Percentiles rank a stretch among this genome's conserved stretches.
phyloP scores from a whole-genome alignment of 106 monocot genomes.

The Vanilla planifolia region DNA sequence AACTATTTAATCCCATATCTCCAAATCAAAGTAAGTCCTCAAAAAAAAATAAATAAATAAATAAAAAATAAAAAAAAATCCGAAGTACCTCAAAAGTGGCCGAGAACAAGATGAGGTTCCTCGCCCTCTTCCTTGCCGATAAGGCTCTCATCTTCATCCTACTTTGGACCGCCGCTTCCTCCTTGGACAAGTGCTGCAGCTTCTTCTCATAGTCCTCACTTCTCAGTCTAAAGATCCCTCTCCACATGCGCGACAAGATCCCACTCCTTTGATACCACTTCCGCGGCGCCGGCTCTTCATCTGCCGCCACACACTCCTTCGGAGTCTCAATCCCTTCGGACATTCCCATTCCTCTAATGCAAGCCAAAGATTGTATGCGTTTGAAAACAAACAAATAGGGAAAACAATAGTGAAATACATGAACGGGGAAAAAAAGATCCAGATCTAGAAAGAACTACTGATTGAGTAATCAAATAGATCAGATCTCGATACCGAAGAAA shows the following conservation, averaged over 20 bases:
- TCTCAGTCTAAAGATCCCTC: slow-evolving; percentile 43
- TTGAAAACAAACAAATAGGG: slow-evolving; percentile 3
- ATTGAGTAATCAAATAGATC: no score
- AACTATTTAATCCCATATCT: no score
- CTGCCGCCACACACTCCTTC: background rate
- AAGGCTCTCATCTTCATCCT: slow-evolving; percentile 65
- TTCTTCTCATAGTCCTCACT: slow-evolving; percentile 65
- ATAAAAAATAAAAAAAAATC: no score
- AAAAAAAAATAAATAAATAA: no score
- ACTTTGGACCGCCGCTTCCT: slow-evolving; percentile 63
- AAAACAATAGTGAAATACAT: background rate
- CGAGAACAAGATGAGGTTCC: slow-evolving; percentile 59
- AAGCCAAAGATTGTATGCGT: background rate
- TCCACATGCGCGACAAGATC: slow-evolving; percentile 55
- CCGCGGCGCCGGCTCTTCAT: slow-evolving; percentile 4
- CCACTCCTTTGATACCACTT: slow-evolving; percentile 27
- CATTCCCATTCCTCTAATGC: background rate
- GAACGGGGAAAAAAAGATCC: background rate
- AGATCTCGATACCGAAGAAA: no score
- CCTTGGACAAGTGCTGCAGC: slow-evolving; percentile 79
- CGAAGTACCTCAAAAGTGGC: slow-evolving; percentile 46
- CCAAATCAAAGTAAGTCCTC: no score
- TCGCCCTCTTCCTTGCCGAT: slow-evolving; percentile 33
- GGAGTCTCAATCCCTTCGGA: slow-evolving; percentile 5
- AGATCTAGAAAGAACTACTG: no score